phyloP scores from a whole-genome alignment of 805 yeast genomes.

The Ogataea haglerorum region DNA sequence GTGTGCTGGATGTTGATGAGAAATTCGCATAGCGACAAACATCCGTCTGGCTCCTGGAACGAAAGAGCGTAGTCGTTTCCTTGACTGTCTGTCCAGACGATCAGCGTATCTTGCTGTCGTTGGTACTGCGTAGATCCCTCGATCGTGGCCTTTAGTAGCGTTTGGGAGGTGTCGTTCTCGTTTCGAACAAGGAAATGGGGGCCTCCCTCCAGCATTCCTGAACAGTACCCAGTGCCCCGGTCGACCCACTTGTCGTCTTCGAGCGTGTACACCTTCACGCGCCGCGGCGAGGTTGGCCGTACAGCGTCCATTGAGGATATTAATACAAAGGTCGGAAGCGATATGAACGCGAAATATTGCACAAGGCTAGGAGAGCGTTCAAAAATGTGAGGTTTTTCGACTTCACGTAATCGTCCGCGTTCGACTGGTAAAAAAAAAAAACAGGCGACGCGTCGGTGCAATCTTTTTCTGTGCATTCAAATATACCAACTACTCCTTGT shows the following conservation, averaged over 20 bases:
- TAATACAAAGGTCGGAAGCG: conserved; percentile 1
- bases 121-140: conserved; percentile 81
- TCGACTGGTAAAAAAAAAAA: background rate
- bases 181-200: conserved; percentile 72
- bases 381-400: conserved; percentile 3
- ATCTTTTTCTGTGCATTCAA: background rate
- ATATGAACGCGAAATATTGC: background rate
- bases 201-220: conserved; percentile 55
- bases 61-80: conserved; percentile 81
- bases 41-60: conserved; percentile 89
- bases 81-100: conserved; percentile 84
- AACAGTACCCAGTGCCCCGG: conserved; percentile 87
- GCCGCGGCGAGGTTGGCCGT: conserved; percentile 46
- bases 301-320: conserved; percentile 15
- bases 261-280: conserved; percentile 89
- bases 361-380: background rate
- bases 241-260: conserved; percentile 86
- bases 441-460: conserved; percentile 5
- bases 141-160: conserved; percentile 61
- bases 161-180: conserved; percentile 58
- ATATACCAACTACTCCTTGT: conserved; percentile 4
- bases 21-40: conserved; percentile 79
- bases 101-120: conserved; percentile 88
- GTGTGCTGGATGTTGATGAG: conserved; percentile 63
- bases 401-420: conserved; percentile 3